Conservation (phyloP, 169 alveolate species). For the Cryptosporidium ryanae region DNA sequence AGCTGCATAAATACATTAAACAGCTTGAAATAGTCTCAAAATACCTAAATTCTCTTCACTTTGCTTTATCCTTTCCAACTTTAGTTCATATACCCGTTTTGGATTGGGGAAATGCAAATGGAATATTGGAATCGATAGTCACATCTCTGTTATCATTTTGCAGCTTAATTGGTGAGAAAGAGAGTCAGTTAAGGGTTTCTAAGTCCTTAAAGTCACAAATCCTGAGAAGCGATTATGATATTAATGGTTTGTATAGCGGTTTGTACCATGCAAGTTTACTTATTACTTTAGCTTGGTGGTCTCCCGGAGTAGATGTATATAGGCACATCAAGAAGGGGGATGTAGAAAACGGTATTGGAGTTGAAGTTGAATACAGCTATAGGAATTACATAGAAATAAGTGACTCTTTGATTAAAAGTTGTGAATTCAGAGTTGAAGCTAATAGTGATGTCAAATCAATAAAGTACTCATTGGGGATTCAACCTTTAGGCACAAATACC, state of each 20-base stretch:
- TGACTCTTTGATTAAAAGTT: neutral
- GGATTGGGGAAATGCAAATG: conserved; percentile 64
- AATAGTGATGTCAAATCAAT: neutral
- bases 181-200: neutral
- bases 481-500: conserved; percentile 44
- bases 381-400: conserved; percentile 29
- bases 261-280: conserved; percentile 32
- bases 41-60: conserved; percentile 58
- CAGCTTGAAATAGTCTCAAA: conserved; percentile 21
- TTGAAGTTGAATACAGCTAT: conserved; percentile 10
- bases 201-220: neutral
- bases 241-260: conserved; percentile 44
- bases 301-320: conserved; percentile 73
- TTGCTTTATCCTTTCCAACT: conserved; percentile 50
- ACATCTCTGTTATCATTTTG: conserved; percentile 39
- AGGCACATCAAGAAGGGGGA: neutral
- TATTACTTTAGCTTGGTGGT: conserved; percentile 69
- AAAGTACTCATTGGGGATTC: conserved; percentile 2
- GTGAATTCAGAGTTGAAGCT: conserved; percentile 8
- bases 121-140: conserved; percentile 25
- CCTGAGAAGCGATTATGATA: neutral
- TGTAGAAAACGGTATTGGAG: too few relatives aligned
- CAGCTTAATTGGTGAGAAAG: conserved; percentile 5
- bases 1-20: conserved; percentile 10
- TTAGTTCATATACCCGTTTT: conserved; percentile 24